A percentile compares a stretch with the other conserved stretches of the same genome.
These are phyloP conservation scores for Daedaleopsis nitida DNA, from an alignment of 768 basidiomycete genomes.

Conservation along the genomic window DNA sequence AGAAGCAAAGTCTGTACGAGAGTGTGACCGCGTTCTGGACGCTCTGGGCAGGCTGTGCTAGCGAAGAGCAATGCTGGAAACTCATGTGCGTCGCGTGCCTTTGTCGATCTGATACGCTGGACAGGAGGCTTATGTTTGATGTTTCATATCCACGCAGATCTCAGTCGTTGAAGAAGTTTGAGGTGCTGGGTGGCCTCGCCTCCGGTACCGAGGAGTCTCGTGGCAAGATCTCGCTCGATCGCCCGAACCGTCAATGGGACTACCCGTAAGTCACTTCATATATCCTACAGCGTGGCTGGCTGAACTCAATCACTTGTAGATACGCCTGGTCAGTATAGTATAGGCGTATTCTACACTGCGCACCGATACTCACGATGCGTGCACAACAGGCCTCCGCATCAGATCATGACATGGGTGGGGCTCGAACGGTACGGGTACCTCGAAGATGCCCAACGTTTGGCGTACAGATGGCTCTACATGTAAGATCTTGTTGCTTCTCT, in stretches of 20 bases:
- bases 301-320: slow-evolving; percentile 37
- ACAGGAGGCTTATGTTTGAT: slow-evolving; percentile 15
- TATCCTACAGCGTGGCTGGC: neutral
- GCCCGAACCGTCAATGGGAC: slow-evolving; percentile 99
- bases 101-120: neutral
- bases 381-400: slow-evolving; percentile 81
- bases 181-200: slow-evolving; percentile 92
- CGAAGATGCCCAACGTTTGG: slow-evolving; percentile 89
- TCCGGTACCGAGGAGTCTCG: slow-evolving; percentile 96
- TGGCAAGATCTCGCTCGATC: slow-evolving; percentile 92
- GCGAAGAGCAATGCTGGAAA: slow-evolving; percentile 92
- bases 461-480: slow-evolving; percentile 99
- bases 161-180: slow-evolving; percentile 90
- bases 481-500: slow-evolving; percentile 35
- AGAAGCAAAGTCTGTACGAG: slow-evolving; percentile 93
- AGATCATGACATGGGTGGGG: slow-evolving; percentile 98
- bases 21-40: slow-evolving; percentile 97
- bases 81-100: slow-evolving; percentile 69
- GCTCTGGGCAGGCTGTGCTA: slow-evolving; percentile 96
- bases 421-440: slow-evolving; percentile 94
- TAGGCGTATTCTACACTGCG: neutral
- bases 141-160: slow-evolving; percentile 47
- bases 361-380: slow-evolving; percentile 9
- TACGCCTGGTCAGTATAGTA: slow-evolving; percentile 62
- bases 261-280: slow-evolving; percentile 69